phyloP scores from a whole-genome alignment of 2,329 filamentous ascomycete species.

The Alternaria gansuensis region DNA sequence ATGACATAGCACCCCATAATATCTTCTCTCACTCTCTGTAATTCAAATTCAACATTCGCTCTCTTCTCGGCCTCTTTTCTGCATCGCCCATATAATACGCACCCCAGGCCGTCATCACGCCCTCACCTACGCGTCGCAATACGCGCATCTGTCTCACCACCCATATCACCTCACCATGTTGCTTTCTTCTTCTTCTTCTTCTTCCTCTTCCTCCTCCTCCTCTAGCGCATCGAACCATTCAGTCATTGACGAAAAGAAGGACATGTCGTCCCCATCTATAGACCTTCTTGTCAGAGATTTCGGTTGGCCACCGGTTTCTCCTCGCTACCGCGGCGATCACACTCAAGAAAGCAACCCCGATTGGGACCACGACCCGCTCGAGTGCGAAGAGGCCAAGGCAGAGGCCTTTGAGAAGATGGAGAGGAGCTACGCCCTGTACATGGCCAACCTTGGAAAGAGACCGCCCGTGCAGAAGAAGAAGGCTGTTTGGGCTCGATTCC shows the following conservation, averaged over 20 bases:
- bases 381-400: conserved; percentile 32
- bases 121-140: conserved; percentile 19
- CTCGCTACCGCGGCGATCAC: conserved; percentile 39
- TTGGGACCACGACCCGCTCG: conserved; percentile 36
- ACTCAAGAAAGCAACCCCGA: conserved; percentile 41
- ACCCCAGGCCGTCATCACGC: conserved; percentile 9
- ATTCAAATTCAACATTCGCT: background rate
- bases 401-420: conserved; percentile 38
- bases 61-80: conserved; percentile 1
- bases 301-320: conserved; percentile 34
- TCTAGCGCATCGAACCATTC: conserved; percentile 25
- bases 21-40: conserved; percentile 4
- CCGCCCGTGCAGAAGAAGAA: conserved; percentile 32
- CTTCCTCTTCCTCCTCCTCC: conserved; percentile 15
- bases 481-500: conserved; percentile 33
- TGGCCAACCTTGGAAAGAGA: conserved; percentile 30
- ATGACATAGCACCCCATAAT: conserved; percentile 16
- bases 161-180: conserved; percentile 20
- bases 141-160: conserved; percentile 3
- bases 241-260: conserved; percentile 26
- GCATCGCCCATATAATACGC: conserved; percentile 2
- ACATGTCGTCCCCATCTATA: conserved; percentile 13
- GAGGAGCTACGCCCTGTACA: conserved; percentile 36
- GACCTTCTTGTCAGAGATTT: conserved; percentile 35
- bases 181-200: conserved; percentile 12